Evolutionary conservation across 768 basidiomycete species (phyloP).

Genomic region (Hortiboletus flavorubellus): DNA sequence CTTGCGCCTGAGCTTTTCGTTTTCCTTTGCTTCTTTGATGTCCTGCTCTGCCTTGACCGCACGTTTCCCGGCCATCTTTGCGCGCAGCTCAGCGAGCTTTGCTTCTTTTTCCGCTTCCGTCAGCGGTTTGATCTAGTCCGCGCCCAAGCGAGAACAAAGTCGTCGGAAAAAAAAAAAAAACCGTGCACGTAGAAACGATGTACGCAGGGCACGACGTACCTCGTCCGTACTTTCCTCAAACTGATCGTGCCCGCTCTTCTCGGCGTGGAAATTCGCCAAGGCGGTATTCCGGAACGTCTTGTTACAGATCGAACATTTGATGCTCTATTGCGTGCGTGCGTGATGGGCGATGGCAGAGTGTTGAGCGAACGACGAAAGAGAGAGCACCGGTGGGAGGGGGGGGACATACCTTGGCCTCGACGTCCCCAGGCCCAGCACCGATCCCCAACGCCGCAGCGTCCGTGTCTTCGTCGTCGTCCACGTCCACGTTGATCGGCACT

Average conservation of each 20-base stretch:
- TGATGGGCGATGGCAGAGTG: no score
- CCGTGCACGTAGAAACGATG: no score
- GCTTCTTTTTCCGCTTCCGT: slow-evolving; percentile 92
- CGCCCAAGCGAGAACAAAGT: not conserved
- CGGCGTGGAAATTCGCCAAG: slow-evolving; percentile 88
- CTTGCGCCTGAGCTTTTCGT: slow-evolving; percentile 81
- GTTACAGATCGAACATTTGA: slow-evolving; percentile 80
- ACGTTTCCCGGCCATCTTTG: slow-evolving; percentile 80
- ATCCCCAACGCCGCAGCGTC: slow-evolving; percentile 58
- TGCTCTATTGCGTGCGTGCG: slow-evolving; percentile 42
- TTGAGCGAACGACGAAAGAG: not conserved
- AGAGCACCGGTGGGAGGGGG: not conserved
- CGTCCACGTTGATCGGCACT: slow-evolving; percentile 12
- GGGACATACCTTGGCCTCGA: slow-evolving; percentile 71
- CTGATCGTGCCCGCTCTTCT: slow-evolving; percentile 92
- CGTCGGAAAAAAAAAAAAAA: no score
- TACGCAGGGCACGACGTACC: slow-evolving; percentile 37
- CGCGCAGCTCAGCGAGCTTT: slow-evolving; percentile 73
- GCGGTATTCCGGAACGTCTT: slow-evolving; percentile 87
- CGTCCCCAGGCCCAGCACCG: slow-evolving; percentile 31
- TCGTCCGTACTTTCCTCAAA: slow-evolving; percentile 97
- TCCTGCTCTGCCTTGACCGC: slow-evolving; percentile 70
- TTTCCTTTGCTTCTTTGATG: slow-evolving; percentile 64
- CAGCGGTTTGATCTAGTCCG: slow-evolving; percentile 78
- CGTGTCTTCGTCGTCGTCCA: slow-evolving; percentile 61